These are phyloP conservation scores for Bryoglossum gracile DNA, from an alignment of 495 filamentous ascomycete genomes.

Conservation along the genomic window DNA sequence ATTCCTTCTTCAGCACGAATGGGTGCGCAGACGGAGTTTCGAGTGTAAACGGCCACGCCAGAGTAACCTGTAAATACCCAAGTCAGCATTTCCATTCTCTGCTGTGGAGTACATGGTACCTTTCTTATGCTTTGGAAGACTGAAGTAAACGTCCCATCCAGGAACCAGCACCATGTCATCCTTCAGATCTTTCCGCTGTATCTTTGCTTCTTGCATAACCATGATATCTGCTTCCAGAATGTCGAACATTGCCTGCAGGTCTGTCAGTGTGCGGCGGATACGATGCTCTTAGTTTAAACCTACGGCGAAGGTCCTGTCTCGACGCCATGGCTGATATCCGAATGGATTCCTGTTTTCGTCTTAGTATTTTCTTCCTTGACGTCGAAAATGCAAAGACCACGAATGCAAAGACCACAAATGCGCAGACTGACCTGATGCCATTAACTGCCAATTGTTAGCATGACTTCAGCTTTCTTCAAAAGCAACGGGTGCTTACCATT, in stretches of 20 bases:
- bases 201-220: slow-evolving; percentile 93
- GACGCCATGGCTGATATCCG: slow-evolving; percentile 89
- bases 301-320: slow-evolving; percentile 76
- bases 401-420: neutral
- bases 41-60: slow-evolving; percentile 89
- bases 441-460: slow-evolving; percentile 56
- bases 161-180: slow-evolving; percentile 96
- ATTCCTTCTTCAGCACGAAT: slow-evolving; percentile 93
- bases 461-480: too few relatives aligned
- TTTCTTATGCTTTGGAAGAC: slow-evolving; percentile 86
- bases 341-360: slow-evolving; percentile 69
- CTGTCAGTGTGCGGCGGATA: neutral
- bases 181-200: slow-evolving; percentile 84
- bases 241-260: slow-evolving; percentile 76
- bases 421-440: slow-evolving; percentile 66
- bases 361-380: slow-evolving; percentile 12
- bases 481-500: slow-evolving; percentile 52
- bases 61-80: slow-evolving; percentile 66
- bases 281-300: neutral
- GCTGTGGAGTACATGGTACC: slow-evolving; percentile 42
- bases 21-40: slow-evolving; percentile 79
- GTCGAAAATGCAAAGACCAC: neutral
- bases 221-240: slow-evolving; percentile 90
- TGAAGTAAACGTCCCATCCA: slow-evolving; percentile 97
- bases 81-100: neutral